Percentiles rank a stretch among this genome's conserved stretches.
Evolutionary conservation across 2,329 filamentous ascomycete genomes (phyloP).

Genomic region (Graphilbum fragrans): DNA sequence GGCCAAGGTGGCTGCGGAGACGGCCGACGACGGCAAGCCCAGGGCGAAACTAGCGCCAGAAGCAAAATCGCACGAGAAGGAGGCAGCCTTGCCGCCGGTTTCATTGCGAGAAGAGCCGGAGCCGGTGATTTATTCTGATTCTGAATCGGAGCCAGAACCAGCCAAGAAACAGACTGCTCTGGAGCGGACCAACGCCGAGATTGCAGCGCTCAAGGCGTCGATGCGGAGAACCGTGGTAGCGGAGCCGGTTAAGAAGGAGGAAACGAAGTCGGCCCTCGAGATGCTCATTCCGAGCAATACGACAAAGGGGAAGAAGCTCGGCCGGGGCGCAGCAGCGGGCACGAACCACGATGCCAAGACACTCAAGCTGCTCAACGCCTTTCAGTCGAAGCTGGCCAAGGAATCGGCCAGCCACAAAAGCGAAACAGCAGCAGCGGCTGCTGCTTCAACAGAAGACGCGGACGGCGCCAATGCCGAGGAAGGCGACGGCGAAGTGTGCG

Average conservation of each 20-base stretch:
- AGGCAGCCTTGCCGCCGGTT: not conserved
- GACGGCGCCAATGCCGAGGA: not conserved
- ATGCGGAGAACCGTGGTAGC: conserved; percentile 55
- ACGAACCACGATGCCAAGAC: conserved; percentile 49
- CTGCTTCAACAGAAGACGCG: conserved; percentile 11
- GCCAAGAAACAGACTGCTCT: conserved; percentile 35
- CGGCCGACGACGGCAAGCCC: not conserved
- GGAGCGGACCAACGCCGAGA: conserved; percentile 66
- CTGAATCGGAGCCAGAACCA: conserved; percentile 17
- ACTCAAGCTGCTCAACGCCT: conserved; percentile 63
- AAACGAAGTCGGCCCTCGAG: conserved; percentile 55
- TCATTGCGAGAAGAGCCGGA: conserved; percentile 11
- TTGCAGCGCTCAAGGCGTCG: conserved; percentile 67
- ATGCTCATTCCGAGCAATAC: conserved; percentile 62
- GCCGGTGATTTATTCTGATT: conserved; percentile 12
- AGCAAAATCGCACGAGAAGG: conserved; percentile 1
- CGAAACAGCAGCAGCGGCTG: conserved; percentile 6
- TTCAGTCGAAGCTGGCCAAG: conserved; percentile 63
- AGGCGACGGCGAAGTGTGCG: conserved; percentile 55
- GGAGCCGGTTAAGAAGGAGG: conserved; percentile 29
- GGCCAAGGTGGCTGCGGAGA: conserved; percentile 15
- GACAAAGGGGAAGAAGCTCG: conserved; percentile 56
- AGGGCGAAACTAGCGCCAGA: not conserved
- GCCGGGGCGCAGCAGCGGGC: conserved; percentile 25
- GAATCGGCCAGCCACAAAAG: conserved; percentile 15